Evolutionary conservation across 257 asterid species (phyloP).

Genomic region (Schizonepeta tenuifolia): DNA sequence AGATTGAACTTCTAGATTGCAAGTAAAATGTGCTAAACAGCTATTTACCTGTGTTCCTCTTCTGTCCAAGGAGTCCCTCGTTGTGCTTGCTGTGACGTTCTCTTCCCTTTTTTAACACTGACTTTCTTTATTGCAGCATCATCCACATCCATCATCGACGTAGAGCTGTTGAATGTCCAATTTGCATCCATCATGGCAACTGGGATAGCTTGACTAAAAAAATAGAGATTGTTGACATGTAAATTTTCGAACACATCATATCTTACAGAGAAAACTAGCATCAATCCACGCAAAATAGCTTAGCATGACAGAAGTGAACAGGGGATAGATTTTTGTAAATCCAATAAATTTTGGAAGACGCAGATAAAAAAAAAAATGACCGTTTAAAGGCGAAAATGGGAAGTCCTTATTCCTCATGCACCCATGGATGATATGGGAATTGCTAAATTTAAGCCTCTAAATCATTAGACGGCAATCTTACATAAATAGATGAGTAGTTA

Average conservation of each 20-base stretch:
- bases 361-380: background rate
- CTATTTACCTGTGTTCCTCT: slow-evolving; percentile 52
- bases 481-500: too few relatives aligned
- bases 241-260: background rate
- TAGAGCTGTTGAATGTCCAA: too few relatives aligned
- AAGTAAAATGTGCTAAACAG: background rate
- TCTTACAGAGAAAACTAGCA: slow-evolving; percentile 13
- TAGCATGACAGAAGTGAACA: too few relatives aligned
- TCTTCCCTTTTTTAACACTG: slow-evolving; percentile 21
- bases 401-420: background rate
- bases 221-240: background rate
- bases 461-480: too few relatives aligned
- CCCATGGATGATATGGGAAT: background rate
- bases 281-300: background rate
- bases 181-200: slow-evolving; percentile 35
- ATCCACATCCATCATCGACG: too few relatives aligned
- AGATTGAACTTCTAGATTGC: background rate
- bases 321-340: background rate
- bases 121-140: background rate
- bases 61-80: slow-evolving; percentile 51
- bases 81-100: slow-evolving; percentile 25
- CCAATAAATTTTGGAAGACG: background rate
- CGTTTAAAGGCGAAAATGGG: background rate
- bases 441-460: background rate
- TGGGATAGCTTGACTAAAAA: slow-evolving; percentile 29